phyloP scores from a whole-genome alignment of 306 rosid species.

The Potentilla sterilis region DNA sequence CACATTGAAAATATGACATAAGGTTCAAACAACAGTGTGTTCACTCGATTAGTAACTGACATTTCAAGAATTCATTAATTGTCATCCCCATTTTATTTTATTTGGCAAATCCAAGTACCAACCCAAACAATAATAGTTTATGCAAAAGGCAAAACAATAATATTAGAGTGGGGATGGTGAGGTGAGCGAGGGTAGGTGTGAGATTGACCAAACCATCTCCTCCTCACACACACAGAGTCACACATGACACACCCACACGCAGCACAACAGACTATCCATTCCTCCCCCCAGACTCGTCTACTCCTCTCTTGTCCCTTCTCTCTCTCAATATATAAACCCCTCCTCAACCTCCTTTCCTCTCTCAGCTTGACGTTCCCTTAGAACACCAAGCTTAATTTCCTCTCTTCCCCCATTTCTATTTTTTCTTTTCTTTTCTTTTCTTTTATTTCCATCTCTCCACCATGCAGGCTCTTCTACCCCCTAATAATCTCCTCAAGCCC shows the following conservation, averaged over 20 bases:
- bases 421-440: conserved; percentile 14
- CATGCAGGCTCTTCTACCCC: conserved; percentile 64
- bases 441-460: neutral
- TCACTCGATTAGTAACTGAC: too few species aligned
- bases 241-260: neutral
- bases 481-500: conserved; percentile 33
- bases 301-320: neutral
- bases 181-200: conserved; percentile 64
- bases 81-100: neutral
- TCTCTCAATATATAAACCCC: conserved; percentile 40
- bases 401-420: neutral
- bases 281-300: conserved; percentile 17
- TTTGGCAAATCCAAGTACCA: neutral
- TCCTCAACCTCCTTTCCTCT: neutral
- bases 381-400: conserved; percentile 66
- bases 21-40: too few species aligned
- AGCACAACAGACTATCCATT: conserved; percentile 27
- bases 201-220: conserved; percentile 62
- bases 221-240: conserved; percentile 12
- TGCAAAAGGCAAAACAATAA: neutral
- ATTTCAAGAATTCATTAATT: too few species aligned
- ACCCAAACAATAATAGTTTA: neutral
- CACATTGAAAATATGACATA: too few species aligned
- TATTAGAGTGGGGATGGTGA: neutral
- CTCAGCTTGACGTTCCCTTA: conserved; percentile 85